These are phyloP conservation scores for Sparassis latifolia DNA, from an alignment of 1,284 basidiomycete species.

Conservation along the genomic window DNA sequence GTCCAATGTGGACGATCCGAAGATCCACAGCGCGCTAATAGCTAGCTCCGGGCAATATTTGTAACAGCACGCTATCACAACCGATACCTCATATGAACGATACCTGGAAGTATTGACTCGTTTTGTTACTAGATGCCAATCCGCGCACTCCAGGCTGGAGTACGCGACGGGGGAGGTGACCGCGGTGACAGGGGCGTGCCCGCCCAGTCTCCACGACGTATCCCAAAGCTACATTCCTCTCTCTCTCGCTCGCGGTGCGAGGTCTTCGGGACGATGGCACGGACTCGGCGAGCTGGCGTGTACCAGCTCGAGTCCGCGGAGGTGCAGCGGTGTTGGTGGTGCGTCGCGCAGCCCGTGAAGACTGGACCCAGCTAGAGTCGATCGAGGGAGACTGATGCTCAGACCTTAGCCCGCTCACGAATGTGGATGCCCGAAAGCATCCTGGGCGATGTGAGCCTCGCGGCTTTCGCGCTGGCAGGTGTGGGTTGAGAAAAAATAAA, in stretches of 20 bases:
- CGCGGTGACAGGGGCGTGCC: not conserved
- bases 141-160: too few relatives aligned
- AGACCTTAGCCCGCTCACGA: conserved; percentile 11
- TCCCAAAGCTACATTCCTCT: conserved; percentile 3
- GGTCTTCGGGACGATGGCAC: not conserved
- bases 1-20: too few relatives aligned
- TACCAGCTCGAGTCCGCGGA: not conserved
- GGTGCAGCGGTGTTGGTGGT: conserved; percentile 4
- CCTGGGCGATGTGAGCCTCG: conserved; percentile 9
- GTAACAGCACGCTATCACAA: too few relatives aligned
- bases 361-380: conserved; percentile 6
- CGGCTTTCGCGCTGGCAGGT: conserved; percentile 6
- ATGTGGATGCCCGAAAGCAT: not conserved
- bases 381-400: conserved; percentile 8
- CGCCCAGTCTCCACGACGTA: conserved; percentile 4
- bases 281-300: not conserved
- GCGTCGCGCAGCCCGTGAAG: conserved; percentile 2
- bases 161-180: not conserved
- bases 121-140: too few relatives aligned
- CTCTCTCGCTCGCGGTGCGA: not conserved
- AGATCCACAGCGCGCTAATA: too few relatives aligned
- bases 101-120: too few relatives aligned
- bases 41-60: too few relatives aligned
- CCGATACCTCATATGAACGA: too few relatives aligned
- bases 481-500: not conserved